A percentile compares a stretch with the other conserved stretches of the same genome.
Evolutionary conservation across 345 rosid species (phyloP).

Genomic region (Pistacia atlantica): DNA sequence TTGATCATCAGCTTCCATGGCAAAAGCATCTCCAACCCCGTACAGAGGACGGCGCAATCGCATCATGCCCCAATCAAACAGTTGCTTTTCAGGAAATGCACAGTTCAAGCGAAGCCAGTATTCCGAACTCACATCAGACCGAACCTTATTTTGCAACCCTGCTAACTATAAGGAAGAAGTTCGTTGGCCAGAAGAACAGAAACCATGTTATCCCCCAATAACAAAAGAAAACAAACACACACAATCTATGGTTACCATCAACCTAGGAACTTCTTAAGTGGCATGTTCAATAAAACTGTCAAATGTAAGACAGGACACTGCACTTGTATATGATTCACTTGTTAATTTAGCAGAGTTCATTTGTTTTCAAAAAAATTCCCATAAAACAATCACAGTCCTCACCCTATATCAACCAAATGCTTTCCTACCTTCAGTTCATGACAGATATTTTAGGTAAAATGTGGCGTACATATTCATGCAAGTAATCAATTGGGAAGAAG

Average conservation of each 20-base stretch:
- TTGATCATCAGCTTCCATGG: constrained; percentile 84
- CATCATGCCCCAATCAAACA: constrained; percentile 97
- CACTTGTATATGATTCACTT: neutral
- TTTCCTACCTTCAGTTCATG: neutral
- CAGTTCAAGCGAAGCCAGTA: constrained; percentile 81
- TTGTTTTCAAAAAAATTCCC: neutral
- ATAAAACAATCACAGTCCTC: neutral
- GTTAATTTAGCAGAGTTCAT: constrained; percentile 17
- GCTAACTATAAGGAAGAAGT: constrained; percentile 59
- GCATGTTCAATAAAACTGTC: neutral
- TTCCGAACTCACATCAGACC: constrained; percentile 81
- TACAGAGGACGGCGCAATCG: constrained; percentile 75
- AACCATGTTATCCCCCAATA: constrained; percentile 30
- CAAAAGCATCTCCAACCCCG: constrained; percentile 93
- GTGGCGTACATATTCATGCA: neutral
- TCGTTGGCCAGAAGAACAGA: constrained; percentile 36
- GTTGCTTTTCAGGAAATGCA: constrained; percentile 61
- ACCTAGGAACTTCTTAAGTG: constrained; percentile 15
- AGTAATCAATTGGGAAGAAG: neutral
- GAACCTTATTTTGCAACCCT: constrained; percentile 83
- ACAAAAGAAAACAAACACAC: constrained; percentile 18
- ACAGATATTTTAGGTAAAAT: neutral
- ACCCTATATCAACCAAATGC: neutral
- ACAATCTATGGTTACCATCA: constrained; percentile 10
- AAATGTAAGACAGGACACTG: neutral